A percentile compares a stretch with the other conserved stretches of the same genome.
These are phyloP conservation scores for Fusarium luffae DNA, from an alignment of 2,329 filamentous ascomycete species.

Conservation along the genomic window DNA sequence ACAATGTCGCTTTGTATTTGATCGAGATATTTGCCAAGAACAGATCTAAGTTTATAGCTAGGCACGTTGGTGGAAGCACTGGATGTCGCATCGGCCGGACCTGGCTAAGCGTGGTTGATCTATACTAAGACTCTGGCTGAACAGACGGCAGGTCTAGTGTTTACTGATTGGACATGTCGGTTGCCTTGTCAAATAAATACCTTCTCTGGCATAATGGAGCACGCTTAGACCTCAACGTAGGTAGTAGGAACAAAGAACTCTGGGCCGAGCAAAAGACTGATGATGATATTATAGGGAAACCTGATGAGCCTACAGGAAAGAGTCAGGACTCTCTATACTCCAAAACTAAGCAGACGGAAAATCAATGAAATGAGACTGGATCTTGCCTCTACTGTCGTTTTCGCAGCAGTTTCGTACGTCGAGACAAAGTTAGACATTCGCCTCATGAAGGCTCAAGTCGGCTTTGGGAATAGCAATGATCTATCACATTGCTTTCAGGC, in stretches of 20 bases:
- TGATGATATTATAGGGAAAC: not conserved
- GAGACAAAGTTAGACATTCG: not conserved
- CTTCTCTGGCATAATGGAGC: not conserved
- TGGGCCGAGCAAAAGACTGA: not conserved
- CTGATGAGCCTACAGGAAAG: not conserved
- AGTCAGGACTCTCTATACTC: not conserved
- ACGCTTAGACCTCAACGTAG: not conserved
- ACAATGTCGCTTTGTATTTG: not conserved
- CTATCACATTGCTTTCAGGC: not conserved
- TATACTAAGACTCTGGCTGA: not conserved
- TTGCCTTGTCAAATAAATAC: not conserved
- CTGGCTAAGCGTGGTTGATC: conserved; percentile 13
- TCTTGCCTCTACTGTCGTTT: not conserved
- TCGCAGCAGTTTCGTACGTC: not conserved
- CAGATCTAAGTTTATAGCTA: not conserved
- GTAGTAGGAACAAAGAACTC: too few species aligned
- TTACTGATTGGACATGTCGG: not conserved
- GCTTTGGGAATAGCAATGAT: not conserved
- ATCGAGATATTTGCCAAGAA: not conserved
- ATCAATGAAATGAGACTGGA: too few species aligned
- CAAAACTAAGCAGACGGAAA: not conserved
- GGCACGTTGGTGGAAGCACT: conserved; percentile 5
- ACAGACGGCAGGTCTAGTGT: not conserved
- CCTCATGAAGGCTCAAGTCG: not conserved
- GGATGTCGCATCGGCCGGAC: conserved; percentile 7